phyloP scores from a whole-genome alignment of 1,139 yeast species.

The Lodderomyces margitis region DNA sequence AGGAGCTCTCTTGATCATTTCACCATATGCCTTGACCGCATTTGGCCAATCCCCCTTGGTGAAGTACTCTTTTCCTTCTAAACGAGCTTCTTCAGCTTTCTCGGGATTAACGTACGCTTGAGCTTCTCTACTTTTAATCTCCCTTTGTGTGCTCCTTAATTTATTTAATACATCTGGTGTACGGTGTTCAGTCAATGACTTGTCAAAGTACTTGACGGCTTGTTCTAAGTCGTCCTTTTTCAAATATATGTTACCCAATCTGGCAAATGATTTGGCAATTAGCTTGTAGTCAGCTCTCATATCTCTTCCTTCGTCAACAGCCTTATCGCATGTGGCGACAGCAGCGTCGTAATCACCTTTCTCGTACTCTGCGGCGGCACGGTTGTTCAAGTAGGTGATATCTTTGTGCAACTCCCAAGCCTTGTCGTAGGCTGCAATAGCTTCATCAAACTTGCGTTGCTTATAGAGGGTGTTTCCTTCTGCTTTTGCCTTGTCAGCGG shows the following conservation, averaged over 20 bases:
- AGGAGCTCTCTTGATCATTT: conserved; percentile 95
- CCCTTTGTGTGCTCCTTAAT: conserved; percentile 84
- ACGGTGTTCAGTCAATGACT: conserved; percentile 95
- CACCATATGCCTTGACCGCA: conserved; percentile 92
- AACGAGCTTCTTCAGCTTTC: conserved; percentile 93
- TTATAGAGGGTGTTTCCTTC: conserved; percentile 88
- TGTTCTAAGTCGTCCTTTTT: conserved; percentile 69
- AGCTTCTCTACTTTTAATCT: conserved; percentile 73
- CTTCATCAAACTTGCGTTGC: conserved; percentile 86
- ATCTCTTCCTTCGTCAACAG: conserved; percentile 88
- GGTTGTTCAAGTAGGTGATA: conserved; percentile 90
- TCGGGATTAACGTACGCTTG: conserved; percentile 81
- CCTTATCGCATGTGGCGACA: conserved; percentile 73
- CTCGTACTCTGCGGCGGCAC: conserved; percentile 97
- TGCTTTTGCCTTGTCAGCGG: conserved; percentile 79
- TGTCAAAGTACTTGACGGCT: conserved; percentile 81
- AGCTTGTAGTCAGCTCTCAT: conserved; percentile 87
- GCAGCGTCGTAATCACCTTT: conserved; percentile 89
- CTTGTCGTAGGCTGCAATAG: conserved; percentile 77
- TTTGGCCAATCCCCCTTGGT: conserved; percentile 94
- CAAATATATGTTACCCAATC: conserved; percentile 80
- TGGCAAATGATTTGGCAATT: conserved; percentile 89
- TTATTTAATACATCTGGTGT: conserved; percentile 91
- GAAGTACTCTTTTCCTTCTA: conserved; percentile 86
- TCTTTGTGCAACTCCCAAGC: conserved; percentile 86